Percentiles rank a stretch among this genome's conserved stretches.
These are phyloP conservation scores for Hanseniaspora nectarophila DNA, from an alignment of 805 yeast genomes.

Conservation along the genomic window DNA sequence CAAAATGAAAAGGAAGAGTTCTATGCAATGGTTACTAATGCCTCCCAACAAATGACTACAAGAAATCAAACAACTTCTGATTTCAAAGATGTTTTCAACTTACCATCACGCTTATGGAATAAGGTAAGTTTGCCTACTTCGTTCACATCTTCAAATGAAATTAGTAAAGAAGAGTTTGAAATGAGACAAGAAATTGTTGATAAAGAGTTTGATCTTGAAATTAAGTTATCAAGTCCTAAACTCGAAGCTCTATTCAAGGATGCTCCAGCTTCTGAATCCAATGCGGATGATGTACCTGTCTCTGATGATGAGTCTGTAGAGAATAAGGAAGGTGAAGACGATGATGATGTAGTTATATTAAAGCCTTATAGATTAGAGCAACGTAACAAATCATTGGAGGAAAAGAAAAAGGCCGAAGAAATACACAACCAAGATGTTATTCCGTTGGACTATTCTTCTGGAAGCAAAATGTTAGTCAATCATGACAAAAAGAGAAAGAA, in stretches of 20 bases:
- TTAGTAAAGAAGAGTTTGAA: conserved; percentile 16
- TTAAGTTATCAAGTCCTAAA: not conserved
- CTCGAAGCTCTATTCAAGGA: not conserved
- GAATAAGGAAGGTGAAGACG: conserved; percentile 18
- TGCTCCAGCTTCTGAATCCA: conserved; percentile 7
- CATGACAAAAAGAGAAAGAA: conserved; percentile 15
- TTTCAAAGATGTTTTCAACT: not conserved
- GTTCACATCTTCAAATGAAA: conserved; percentile 6
- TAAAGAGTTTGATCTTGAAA: conserved; percentile 15
- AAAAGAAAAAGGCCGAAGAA: conserved; percentile 10
- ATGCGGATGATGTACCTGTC: conserved; percentile 6
- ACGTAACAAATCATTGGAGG: conserved; percentile 13
- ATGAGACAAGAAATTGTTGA: conserved; percentile 18
- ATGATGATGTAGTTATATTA: conserved; percentile 34
- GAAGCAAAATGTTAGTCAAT: conserved; percentile 33
- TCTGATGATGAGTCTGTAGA: conserved; percentile 3
- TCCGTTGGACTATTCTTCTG: conserved; percentile 36
- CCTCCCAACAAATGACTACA: not conserved
- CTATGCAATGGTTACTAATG: conserved; percentile 11
- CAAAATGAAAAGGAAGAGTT: conserved; percentile 1
- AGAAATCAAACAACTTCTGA: not conserved
- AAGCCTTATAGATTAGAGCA: conserved; percentile 22
- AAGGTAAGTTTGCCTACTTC: conserved; percentile 13
- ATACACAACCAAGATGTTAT: conserved; percentile 18
- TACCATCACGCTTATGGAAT: not conserved